phyloP scores from a whole-genome alignment of 805 yeast species.

The Nakazawaea holstii region DNA sequence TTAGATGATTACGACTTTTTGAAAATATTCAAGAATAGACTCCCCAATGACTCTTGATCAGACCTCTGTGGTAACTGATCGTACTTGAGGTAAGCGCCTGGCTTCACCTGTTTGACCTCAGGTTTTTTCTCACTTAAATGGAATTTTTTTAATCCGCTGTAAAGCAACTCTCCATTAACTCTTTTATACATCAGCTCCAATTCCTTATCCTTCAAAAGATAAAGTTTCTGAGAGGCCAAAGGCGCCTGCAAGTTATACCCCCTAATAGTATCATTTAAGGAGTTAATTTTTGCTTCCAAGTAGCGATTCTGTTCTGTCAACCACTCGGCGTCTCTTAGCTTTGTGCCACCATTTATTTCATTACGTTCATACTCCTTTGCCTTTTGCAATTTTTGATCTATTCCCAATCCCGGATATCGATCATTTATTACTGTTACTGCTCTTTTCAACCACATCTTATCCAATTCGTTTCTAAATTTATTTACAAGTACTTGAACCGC shows the following conservation, averaged over 20 bases:
- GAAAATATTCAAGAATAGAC: slow-evolving; percentile 22
- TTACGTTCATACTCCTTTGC: slow-evolving; percentile 16
- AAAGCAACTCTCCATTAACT: slow-evolving; percentile 25
- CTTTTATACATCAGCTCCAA: slow-evolving; percentile 30
- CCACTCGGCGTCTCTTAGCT: slow-evolving; percentile 31
- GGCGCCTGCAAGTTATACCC: slow-evolving; percentile 66
- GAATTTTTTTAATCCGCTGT: slow-evolving; percentile 17
- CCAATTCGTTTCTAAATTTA: slow-evolving; percentile 40
- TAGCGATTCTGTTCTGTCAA: slow-evolving; percentile 24
- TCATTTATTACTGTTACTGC: slow-evolving; percentile 26
- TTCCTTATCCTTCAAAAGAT: slow-evolving; percentile 40
- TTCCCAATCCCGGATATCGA: slow-evolving; percentile 15
- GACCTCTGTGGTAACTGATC: slow-evolving; percentile 16
- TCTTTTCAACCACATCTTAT: slow-evolving; percentile 31
- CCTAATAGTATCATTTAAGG: slow-evolving; percentile 44
- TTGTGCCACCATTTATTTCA: slow-evolving; percentile 14
- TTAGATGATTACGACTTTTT: slow-evolving; percentile 5
- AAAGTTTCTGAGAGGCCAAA: slow-evolving; percentile 50
- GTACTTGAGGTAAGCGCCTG: slow-evolving; percentile 12
- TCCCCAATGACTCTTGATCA: slow-evolving; percentile 24
- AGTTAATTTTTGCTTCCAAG: slow-evolving; percentile 28
- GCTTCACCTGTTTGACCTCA: slow-evolving; percentile 15
- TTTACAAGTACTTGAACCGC: slow-evolving; percentile 44
- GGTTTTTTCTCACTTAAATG: slow-evolving; percentile 11
- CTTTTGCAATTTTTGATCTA: slow-evolving; percentile 14